Conservation (phyloP, 1,139 yeast genomes). For the Pichia sp. region DNA sequence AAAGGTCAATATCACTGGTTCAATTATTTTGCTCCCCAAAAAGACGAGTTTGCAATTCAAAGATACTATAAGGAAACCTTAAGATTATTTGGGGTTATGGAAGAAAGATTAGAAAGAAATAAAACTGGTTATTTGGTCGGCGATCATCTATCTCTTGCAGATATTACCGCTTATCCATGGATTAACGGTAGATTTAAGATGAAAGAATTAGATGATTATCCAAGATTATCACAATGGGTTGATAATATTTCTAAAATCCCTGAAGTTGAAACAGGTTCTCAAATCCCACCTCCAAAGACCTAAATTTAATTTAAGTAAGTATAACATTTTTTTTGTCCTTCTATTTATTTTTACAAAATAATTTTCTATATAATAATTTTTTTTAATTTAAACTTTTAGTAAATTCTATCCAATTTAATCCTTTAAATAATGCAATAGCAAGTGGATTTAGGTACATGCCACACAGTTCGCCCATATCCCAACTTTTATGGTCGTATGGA, state of each 20-base stretch:
- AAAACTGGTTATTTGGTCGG: conserved; percentile 51
- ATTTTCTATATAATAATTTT: not conserved
- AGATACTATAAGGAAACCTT: conserved; percentile 46
- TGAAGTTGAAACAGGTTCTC: conserved; percentile 36
- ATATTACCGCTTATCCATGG: conserved; percentile 43
- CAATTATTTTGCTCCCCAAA: conserved; percentile 36
- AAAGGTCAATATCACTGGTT: conserved; percentile 55
- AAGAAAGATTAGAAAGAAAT: conserved; percentile 39
- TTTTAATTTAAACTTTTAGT: not conserved
- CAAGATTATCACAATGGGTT: conserved; percentile 40
- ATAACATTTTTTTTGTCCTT: not conserved
- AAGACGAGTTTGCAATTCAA: conserved; percentile 45
- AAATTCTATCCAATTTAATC: conserved; percentile 31
- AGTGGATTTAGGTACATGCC: conserved; percentile 40
- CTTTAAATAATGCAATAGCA: conserved; percentile 37
- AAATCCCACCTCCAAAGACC: conserved; percentile 17
- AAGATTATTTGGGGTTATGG: conserved; percentile 48
- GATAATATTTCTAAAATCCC: conserved; percentile 35
- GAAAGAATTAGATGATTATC: conserved; percentile 39
- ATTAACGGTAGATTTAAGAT: conserved; percentile 20
- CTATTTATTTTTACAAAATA: not conserved
- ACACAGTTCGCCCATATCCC: conserved; percentile 35
- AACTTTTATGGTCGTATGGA: conserved; percentile 35
- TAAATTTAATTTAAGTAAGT: not conserved
- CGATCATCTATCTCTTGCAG: conserved; percentile 49